Conservation (phyloP, 495 filamentous ascomycete genomes). For the Geoglossum glabrum region DNA sequence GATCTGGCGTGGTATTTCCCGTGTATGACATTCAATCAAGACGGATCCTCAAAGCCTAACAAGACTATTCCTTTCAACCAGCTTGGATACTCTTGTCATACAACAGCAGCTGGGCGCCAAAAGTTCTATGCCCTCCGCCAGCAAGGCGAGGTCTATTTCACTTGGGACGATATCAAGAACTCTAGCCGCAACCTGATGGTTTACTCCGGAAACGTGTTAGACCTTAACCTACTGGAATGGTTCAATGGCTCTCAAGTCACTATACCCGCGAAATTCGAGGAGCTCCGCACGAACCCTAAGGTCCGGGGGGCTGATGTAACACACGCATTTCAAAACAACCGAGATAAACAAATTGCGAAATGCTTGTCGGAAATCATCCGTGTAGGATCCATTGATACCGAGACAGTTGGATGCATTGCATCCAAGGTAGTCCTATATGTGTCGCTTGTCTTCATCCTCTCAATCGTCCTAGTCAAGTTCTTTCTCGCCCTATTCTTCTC, state of each 20-base stretch:
- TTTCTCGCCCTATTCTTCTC: conserved; percentile 78
- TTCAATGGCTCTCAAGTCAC: conserved; percentile 73
- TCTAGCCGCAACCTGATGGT: conserved; percentile 71
- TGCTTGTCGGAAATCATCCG: conserved; percentile 86
- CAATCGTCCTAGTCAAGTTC: conserved; percentile 76
- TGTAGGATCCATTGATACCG: conserved; percentile 88
- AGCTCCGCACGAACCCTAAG: conserved; percentile 52
- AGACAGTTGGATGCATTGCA: conserved; percentile 92
- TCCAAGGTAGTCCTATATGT: conserved; percentile 94
- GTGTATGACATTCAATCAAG: conserved; percentile 77
- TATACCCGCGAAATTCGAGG: conserved; percentile 57
- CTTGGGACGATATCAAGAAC: conserved; percentile 89
- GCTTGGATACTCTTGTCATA: conserved; percentile 80
- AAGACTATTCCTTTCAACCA: conserved; percentile 46
- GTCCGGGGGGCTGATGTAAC: conserved; percentile 84
- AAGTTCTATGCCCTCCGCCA: conserved; percentile 48
- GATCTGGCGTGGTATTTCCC: conserved; percentile 96
- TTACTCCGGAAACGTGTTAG: conserved; percentile 83
- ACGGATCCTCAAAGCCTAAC: conserved; percentile 67
- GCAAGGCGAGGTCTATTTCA: conserved; percentile 71
- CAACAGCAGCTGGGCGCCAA: conserved; percentile 39
- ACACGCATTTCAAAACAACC: conserved; percentile 50
- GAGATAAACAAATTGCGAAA: conserved; percentile 60
- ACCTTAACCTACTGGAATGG: conserved; percentile 80
- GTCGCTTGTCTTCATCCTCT: conserved; percentile 79